phyloP scores from a whole-genome alignment of 495 filamentous ascomycete species.

The Penicillium silybi region DNA sequence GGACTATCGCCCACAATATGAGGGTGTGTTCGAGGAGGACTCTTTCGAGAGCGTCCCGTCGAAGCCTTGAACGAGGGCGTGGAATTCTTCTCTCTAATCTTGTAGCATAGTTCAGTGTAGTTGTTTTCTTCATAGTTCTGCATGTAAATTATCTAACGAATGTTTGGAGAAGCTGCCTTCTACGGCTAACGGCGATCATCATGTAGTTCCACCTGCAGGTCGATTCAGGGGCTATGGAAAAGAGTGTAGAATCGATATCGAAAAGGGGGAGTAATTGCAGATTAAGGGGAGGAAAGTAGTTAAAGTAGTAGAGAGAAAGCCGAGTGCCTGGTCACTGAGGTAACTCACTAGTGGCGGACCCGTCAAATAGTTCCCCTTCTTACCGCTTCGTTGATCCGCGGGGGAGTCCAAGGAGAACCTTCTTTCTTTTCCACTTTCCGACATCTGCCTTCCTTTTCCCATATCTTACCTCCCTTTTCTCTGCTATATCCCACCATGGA shows the following conservation, averaged over 20 bases:
- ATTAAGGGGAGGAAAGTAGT: background rate
- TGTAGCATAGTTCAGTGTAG: conserved; percentile 9
- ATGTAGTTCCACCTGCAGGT: background rate
- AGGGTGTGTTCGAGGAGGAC: conserved; percentile 14
- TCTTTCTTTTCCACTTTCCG: conserved; percentile 17
- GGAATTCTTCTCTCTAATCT: background rate
- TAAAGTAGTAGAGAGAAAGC: background rate
- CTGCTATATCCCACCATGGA: conserved; percentile 61
- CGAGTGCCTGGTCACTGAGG: conserved; percentile 7
- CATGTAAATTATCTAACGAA: conserved; percentile 17
- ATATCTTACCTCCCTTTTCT: conserved; percentile 7
- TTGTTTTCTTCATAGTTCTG: conserved; percentile 2
- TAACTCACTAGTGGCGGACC: conserved; percentile 29
- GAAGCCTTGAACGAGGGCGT: conserved; percentile 7
- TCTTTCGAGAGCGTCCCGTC: conserved; percentile 3
- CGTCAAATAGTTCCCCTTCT: conserved; percentile 30
- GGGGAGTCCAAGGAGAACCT: conserved; percentile 18
- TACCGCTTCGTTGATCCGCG: conserved; percentile 33
- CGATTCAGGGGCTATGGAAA: background rate
- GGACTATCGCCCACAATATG: conserved; percentile 42
- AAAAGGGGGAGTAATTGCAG: background rate
- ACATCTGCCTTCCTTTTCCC: conserved; percentile 12
- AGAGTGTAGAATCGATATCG: background rate
- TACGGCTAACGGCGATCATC: background rate
- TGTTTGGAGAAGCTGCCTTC: background rate